Base-by-base conservation (phyloP, 2,329 filamentous ascomycete genomes). In the Mycogone perniciosa region DNA sequence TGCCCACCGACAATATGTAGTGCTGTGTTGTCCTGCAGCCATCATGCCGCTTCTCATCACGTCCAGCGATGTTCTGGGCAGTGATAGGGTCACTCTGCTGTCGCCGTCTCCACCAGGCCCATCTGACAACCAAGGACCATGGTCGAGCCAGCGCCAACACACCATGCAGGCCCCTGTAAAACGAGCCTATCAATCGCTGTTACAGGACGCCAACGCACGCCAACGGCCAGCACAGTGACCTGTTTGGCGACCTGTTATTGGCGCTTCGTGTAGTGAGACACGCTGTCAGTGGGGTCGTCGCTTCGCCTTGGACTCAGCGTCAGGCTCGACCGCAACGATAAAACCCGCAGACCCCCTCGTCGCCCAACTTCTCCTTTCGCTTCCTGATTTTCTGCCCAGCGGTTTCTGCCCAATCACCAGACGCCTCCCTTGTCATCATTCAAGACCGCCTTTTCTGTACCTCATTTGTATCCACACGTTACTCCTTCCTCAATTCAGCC, bases 311-410 rank as follows among this genome's bases (percentile, higher is more conserved):
- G 46, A 57, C 45, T 51, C 53, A 45, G 46, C 37, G 58, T 66
- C 63, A 60, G 61, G 60, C 59, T 55, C 54, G 54, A 62, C 57
- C 48, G 57, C 57, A 59, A 68, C 61, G 62, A 68, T 77, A 77
- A 77, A 77, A 76, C 69, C 72, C 71, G 69, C 69, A 67, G 63
- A 64, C 67, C 70, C 73, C 74, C 72, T 69, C 65, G 59, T 66
- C 62, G 67, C 69, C 68, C 66, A 67, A 71, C 64, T 34, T 63
- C 26, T 54, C 53, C 45, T 56, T 61, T 58, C 61, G 49, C 51
- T 60, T 60, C 57, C 56, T 60, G 55, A 62, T 62, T 67, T 67
- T 50, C 65, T 69, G 64, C 69, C 69, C 66, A 68, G 68, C 62
- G 48, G 44, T 71, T 67, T 53, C 60, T 67, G 68, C 70, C 70